These are phyloP conservation scores for Oenanthe javanica DNA, from an alignment of 140 eudicot genomes.

Conservation along the genomic window DNA sequence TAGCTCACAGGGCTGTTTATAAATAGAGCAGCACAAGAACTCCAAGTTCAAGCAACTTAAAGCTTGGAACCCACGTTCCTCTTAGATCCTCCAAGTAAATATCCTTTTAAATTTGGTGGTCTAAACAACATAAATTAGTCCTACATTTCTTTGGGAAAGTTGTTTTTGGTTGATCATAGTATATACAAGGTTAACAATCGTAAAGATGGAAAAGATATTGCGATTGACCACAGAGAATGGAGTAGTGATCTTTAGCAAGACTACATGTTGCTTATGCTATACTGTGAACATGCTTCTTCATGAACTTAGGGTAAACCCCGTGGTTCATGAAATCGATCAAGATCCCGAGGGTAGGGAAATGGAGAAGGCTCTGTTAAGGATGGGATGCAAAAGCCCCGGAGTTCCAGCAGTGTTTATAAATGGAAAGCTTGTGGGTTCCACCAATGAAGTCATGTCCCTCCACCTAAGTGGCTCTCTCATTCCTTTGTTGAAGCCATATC, in stretches of 20 bases:
- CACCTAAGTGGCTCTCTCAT: conserved; percentile 77
- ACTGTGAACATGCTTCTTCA: conserved; percentile 71
- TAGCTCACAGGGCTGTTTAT: conserved; percentile 34
- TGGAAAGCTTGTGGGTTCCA: conserved; percentile 76
- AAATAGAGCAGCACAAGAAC: conserved; percentile 47
- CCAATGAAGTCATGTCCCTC: conserved; percentile 93
- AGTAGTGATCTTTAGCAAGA: conserved; percentile 70
- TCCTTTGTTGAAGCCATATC: conserved; percentile 57
- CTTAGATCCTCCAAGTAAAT: not conserved
- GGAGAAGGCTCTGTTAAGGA: conserved; percentile 64
- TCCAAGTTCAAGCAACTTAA: conserved; percentile 34
- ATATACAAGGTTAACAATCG: not conserved
- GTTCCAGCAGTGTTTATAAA: conserved; percentile 77
- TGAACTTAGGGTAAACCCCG: conserved; percentile 56
- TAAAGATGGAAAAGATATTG: conserved; percentile 57
- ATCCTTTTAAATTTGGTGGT: not conserved
- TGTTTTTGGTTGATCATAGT: not conserved
- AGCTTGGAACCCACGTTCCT: conserved; percentile 4
- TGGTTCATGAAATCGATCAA: conserved; percentile 55
- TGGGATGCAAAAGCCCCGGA: conserved; percentile 55
- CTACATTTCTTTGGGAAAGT: not conserved
- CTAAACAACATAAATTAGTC: not conserved
- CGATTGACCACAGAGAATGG: conserved; percentile 65
- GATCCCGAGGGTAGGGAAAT: conserved; percentile 79
- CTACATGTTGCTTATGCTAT: conserved; percentile 83